Base-by-base conservation (phyloP, 495 filamentous ascomycete genomes). In the Hypoxylon perforatum region DNA sequence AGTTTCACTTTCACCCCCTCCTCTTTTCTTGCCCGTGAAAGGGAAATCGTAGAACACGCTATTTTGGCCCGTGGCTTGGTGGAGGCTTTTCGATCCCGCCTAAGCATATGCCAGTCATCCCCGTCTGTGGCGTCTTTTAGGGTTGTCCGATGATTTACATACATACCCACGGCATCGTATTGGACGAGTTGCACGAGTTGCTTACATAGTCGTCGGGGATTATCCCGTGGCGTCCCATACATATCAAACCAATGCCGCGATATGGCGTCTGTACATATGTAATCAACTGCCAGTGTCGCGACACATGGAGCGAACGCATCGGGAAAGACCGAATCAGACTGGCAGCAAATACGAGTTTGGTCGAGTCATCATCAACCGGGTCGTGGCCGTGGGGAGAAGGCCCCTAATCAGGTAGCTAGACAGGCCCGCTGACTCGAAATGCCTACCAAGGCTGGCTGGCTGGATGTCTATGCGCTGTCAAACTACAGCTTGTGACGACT, bases 81-180 rank as follows among this genome's bases (percentile, higher is more conserved):
- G 66, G 56, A 69, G 51, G 66, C 46, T 61, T 61, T 52, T 33
- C 11, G 8, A 1, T 33, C 61, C 56, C 61, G 56, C 39, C 45
- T 8, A 57, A 10, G 66, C 66, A 69, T 69, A 69, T 69, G 66
- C 66, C 66, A 64, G 66, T 69, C 66, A 69, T 69, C 42, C n/a
- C 11, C 47, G 7, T 33, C 23, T 57, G 66, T 65, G 66, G 66
- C 61, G 61, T 69, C 49, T 15, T 56, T 52, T 55, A 61, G 66
- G 61, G 57, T 64, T 57, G 38, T 44, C 55, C 49, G 46, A 60
- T 64, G 66, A 69, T 69, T 56, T 56, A 59, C 66, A 65, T 65
- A 58, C 52, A 30, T 39, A 50, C 51, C 54, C 35, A 44, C 38
- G 25, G 19, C 12, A 33, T 33, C 30, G 9, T 5, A 30, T 25